Evolutionary conservation across 75 land plant species (phyloP), one percentile per base, ranked within the genome.

Genomic region (Gnetum montanum): DNA sequence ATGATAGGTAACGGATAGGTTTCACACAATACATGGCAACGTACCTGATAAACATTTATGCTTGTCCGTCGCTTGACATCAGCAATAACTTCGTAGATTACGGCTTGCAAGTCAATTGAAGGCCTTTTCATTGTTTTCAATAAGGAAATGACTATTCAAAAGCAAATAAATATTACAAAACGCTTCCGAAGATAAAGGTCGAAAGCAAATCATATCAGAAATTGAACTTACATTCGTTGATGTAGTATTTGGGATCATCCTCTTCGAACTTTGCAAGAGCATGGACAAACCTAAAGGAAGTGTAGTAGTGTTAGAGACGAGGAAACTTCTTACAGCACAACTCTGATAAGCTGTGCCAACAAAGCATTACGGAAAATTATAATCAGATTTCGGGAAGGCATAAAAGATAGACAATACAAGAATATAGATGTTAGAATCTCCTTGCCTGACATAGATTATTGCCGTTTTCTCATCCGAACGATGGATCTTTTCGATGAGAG

Each of bases 361-460:
- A 31, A 13, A 13, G 43, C 31, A 33, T 4, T 23, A 31, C 36
- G 12, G 11, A 8, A 22, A 51, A 30, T 31, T 7, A 10, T 45
- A 19, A 22, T 45, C 8, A 24, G 23, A 45, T 3, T 10, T 6
- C 8, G n/a, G 43, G 13, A 16, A 13, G n/a, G 43, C n/a, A 0
- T 13, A 40, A 16, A 4, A 40, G 13, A 16, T 40, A 6, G 13
- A n/a, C n/a, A n/a, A n/a, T 16, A 10, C 22, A 45, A 45, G 29
- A 30, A 8, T 11, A 19, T 36, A 52, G 33, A 24, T 13, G 3
- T 16, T 31, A 4, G 20, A 12, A 36, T 33, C 25, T 52, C 11
- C 11, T 52, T 30, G 33, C 55, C 55, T 52, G 55, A 30, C 34
- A 52, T 52, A 52, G 55, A 36, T 25, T 31, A 52, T 31, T 33